Evolutionary conservation across 805 yeast species (phyloP).

Genomic region (Barnettozyma californica): DNA sequence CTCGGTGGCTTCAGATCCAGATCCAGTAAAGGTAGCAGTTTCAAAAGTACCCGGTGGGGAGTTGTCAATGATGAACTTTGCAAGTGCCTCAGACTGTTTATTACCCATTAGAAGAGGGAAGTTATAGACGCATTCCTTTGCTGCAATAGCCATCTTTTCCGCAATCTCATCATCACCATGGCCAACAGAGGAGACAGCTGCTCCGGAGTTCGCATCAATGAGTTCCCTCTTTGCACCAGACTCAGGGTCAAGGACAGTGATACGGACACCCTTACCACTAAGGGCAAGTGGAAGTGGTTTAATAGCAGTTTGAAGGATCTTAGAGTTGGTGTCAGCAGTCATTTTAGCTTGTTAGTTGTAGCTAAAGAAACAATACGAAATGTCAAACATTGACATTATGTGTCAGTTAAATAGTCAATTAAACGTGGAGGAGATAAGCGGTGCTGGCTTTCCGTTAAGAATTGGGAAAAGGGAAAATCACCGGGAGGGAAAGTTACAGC

Average conservation of each 20-base stretch:
- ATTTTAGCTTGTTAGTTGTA: background rate
- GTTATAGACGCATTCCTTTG: slow-evolving; percentile 32
- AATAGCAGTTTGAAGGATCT: slow-evolving; percentile 30
- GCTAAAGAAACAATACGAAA: background rate
- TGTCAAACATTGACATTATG: background rate
- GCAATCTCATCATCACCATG: slow-evolving; percentile 38
- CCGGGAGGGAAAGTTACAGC: background rate
- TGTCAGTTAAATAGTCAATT: background rate
- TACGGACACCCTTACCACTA: slow-evolving; percentile 33
- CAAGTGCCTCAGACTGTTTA: slow-evolving; percentile 36
- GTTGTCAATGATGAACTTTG: slow-evolving; percentile 37
- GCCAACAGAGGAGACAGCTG: slow-evolving; percentile 47
- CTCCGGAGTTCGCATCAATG: slow-evolving; percentile 44
- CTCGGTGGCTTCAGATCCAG: slow-evolving; percentile 66
- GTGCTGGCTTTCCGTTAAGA: background rate
- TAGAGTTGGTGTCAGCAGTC: slow-evolving; percentile 12
- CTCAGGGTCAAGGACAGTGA: slow-evolving; percentile 32
- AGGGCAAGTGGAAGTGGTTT: slow-evolving; percentile 29
- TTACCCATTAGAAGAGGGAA: slow-evolving; percentile 30
- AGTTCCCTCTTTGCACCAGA: slow-evolving; percentile 30
- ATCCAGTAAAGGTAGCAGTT: slow-evolving; percentile 43
- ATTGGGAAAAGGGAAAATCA: background rate
- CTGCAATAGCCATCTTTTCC: slow-evolving; percentile 35
- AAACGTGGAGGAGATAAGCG: background rate
- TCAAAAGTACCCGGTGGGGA: slow-evolving; percentile 41